A percentile compares a stretch with the other conserved stretches of the same genome.
Evolutionary conservation across 2,329 filamentous ascomycete species (phyloP).

Genomic region (Lachnellula hyalina): DNA sequence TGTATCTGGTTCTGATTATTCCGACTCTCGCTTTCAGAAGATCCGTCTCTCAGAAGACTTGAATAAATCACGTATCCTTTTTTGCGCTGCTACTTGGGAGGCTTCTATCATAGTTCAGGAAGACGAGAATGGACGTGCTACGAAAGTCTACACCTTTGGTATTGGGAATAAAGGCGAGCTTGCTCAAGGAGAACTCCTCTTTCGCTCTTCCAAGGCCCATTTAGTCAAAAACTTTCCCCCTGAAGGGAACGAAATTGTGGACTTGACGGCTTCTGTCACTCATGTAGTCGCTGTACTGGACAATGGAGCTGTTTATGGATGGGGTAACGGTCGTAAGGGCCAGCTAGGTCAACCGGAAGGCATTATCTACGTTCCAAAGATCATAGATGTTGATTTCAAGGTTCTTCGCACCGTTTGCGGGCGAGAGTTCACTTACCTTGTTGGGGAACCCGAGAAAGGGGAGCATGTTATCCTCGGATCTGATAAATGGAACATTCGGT

Average conservation of each 20-base stretch:
- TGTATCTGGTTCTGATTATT: conserved; percentile 2
- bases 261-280: conserved; percentile 68
- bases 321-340: conserved; percentile 82
- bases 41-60: conserved; percentile 23
- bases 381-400: conserved; percentile 55
- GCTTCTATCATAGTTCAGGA: conserved; percentile 57
- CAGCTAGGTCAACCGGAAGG: conserved; percentile 63
- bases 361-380: conserved; percentile 53
- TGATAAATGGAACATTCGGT: conserved; percentile 65
- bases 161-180: conserved; percentile 66
- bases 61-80: conserved; percentile 28
- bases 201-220: conserved; percentile 43
- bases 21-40: conserved; percentile 16
- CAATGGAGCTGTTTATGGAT: conserved; percentile 76
- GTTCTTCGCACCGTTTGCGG: conserved; percentile 68
- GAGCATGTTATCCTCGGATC: conserved; percentile 64
- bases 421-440: conserved; percentile 76
- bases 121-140: conserved; percentile 39
- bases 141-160: conserved; percentile 58
- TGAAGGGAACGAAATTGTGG: conserved; percentile 48
- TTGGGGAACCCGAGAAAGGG: conserved; percentile 51
- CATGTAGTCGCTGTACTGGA: conserved; percentile 71
- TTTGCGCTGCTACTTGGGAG: conserved; percentile 73
- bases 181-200: conserved; percentile 52
- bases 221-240: conserved; percentile 61